Percentiles rank a stretch among this genome's conserved stretches.
phyloP scores from a whole-genome alignment of 2,329 filamentous ascomycete species.

The Sporothrix mexicana region DNA sequence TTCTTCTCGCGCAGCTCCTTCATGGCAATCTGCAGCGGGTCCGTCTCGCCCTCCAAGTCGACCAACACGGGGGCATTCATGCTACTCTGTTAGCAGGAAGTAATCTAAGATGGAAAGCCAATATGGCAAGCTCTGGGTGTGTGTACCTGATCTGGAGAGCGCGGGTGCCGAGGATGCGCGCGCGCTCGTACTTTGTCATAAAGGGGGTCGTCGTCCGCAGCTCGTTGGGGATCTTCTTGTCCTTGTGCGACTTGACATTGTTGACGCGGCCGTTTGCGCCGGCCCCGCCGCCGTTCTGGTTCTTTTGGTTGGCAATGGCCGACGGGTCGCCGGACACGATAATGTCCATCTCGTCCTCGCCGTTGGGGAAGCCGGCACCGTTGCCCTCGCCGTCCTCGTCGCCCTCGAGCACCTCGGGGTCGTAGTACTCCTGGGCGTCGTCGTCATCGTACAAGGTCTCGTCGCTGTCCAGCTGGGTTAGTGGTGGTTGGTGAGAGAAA shows the following conservation, averaged over 20 bases:
- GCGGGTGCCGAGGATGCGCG: slow-evolving; percentile 88
- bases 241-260: slow-evolving; percentile 62
- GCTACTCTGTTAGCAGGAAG: slow-evolving; percentile 53
- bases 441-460: slow-evolving; percentile 76
- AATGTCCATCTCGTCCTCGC: slow-evolving; percentile 62
- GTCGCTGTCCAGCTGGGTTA: slow-evolving; percentile 54
- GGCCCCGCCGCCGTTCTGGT: slow-evolving; percentile 51
- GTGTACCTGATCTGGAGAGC: slow-evolving; percentile 97
- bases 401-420: slow-evolving; percentile 60
- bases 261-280: slow-evolving; percentile 52
- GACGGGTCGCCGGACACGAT: slow-evolving; percentile 67
- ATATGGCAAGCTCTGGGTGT: no score
- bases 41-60: slow-evolving; percentile 95
- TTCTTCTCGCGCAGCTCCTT: slow-evolving; percentile 99
- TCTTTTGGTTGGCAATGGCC: slow-evolving; percentile 58
- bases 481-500: not conserved
- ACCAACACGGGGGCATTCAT: slow-evolving; percentile 98
- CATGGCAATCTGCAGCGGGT: slow-evolving; percentile 95
- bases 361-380: slow-evolving; percentile 46
- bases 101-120: not conserved
- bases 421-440: slow-evolving; percentile 65
- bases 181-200: slow-evolving; percentile 99
- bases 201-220: slow-evolving; percentile 93
- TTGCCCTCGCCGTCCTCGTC: slow-evolving; percentile 59
- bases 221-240: slow-evolving; percentile 90